Conservation (phyloP, 2,329 filamentous ascomycete genomes). For the Escovopsis sp. region DNA sequence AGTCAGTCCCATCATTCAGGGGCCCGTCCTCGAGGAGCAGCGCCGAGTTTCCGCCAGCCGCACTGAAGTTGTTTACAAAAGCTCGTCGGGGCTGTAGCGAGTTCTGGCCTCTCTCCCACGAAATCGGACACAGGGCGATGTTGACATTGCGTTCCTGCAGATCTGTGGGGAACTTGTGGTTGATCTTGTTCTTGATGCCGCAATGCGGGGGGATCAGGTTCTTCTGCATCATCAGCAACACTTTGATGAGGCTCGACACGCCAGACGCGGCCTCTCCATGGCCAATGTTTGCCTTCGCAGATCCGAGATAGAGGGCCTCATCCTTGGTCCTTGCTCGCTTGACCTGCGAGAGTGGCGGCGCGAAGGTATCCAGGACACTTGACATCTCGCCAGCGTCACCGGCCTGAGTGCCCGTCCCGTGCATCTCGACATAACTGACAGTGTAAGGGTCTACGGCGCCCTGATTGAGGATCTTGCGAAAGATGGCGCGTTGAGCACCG, state of each 20-base stretch:
- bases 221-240: slow-evolving; percentile 50
- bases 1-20: not conserved
- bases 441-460: slow-evolving; percentile 62
- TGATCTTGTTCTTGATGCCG: slow-evolving; percentile 49
- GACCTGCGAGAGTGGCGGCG: slow-evolving; percentile 37
- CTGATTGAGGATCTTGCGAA: slow-evolving; percentile 50
- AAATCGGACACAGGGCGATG: slow-evolving; percentile 38
- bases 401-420: slow-evolving; percentile 80
- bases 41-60: slow-evolving; percentile 58
- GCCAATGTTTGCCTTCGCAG: slow-evolving; percentile 51
- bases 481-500: slow-evolving; percentile 46
- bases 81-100: slow-evolving; percentile 28
- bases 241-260: slow-evolving; percentile 47
- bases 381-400: slow-evolving; percentile 75
- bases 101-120: slow-evolving; percentile 27
- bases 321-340: slow-evolving; percentile 41
- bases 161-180: slow-evolving; percentile 40
- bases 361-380: slow-evolving; percentile 48
- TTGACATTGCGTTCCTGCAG: slow-evolving; percentile 37
- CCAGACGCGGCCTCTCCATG: slow-evolving; percentile 51
- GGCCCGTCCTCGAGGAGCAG: slow-evolving; percentile 45
- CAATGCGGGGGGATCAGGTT: slow-evolving; percentile 47
- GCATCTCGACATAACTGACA: slow-evolving; percentile 78
- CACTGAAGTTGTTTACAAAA: slow-evolving; percentile 55
- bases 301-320: slow-evolving; percentile 42